A percentile compares a stretch with the other conserved stretches of the same genome.
Conservation (phyloP, 2,329 filamentous ascomycete species). For the Alternaria sp. region DNA sequence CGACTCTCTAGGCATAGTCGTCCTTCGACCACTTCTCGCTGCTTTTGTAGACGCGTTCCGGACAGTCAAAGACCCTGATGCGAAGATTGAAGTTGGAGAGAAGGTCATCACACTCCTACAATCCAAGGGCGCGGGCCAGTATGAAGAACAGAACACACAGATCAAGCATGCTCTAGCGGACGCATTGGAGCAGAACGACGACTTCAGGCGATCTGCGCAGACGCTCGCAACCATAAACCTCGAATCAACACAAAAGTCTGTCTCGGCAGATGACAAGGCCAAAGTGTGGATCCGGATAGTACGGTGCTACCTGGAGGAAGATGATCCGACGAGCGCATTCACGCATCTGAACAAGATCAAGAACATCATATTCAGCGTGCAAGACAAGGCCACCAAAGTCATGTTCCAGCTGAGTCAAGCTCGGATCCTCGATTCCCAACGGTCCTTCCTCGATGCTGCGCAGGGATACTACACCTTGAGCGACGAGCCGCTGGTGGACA, state of each 20-base stretch:
- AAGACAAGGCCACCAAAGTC: slow-evolving; percentile 76
- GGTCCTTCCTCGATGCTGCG: slow-evolving; percentile 87
- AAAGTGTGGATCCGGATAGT: slow-evolving; percentile 92
- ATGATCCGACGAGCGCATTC: slow-evolving; percentile 86
- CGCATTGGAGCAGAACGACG: slow-evolving; percentile 82
- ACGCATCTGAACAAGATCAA: slow-evolving; percentile 94
- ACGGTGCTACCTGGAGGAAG: slow-evolving; percentile 90
- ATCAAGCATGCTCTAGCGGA: slow-evolving; percentile 83
- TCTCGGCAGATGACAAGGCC: slow-evolving; percentile 83
- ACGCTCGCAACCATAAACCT: slow-evolving; percentile 84
- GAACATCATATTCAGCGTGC: slow-evolving; percentile 82
- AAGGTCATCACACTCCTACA: slow-evolving; percentile 74
- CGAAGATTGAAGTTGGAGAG: slow-evolving; percentile 78
- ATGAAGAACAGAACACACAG: slow-evolving; percentile 82
- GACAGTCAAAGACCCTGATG: slow-evolving; percentile 66
- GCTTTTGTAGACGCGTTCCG: slow-evolving; percentile 71
- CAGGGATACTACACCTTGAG: slow-evolving; percentile 89
- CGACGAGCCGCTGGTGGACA: slow-evolving; percentile 78
- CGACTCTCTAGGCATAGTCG: slow-evolving; percentile 77
- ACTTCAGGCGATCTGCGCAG: slow-evolving; percentile 80
- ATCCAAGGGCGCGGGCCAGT: slow-evolving; percentile 71
- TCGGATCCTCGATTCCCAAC: slow-evolving; percentile 88
- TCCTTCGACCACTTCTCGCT: slow-evolving; percentile 73
- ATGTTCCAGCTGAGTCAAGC: slow-evolving; percentile 93
- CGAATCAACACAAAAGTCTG: slow-evolving; percentile 84